These are phyloP conservation scores for Leccinum boreale DNA, from an alignment of 768 basidiomycete genomes.

Conservation along the genomic window DNA sequence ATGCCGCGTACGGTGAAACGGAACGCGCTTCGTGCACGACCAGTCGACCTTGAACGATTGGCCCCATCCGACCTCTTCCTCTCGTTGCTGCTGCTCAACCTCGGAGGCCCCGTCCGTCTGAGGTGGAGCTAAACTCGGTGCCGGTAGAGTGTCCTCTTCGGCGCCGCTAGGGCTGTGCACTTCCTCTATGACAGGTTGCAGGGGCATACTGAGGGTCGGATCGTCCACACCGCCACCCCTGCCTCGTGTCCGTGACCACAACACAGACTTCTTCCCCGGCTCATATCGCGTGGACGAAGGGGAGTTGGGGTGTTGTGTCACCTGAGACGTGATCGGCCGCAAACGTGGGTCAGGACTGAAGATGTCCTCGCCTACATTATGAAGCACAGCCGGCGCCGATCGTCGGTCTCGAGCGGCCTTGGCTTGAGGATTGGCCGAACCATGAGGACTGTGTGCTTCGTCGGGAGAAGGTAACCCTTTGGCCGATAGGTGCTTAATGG, in stretches of 20 bases:
- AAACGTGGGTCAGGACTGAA: conserved; percentile 28
- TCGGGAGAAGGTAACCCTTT: conserved; percentile 25
- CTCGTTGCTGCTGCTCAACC: conserved; percentile 10
- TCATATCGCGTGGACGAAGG: conserved; percentile 29
- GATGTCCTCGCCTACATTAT: conserved; percentile 31
- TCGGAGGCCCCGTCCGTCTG: not conserved
- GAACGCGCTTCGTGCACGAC: conserved; percentile 66
- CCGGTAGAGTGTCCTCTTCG: conserved; percentile 17
- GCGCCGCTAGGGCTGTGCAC: not conserved
- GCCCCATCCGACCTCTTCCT: conserved; percentile 51
- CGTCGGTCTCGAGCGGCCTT: conserved; percentile 11
- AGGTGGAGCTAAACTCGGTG: not conserved
- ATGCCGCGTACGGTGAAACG: conserved; percentile 75
- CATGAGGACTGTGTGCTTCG: not conserved
- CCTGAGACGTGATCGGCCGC: conserved; percentile 7
- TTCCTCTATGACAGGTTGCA: conserved; percentile 27
- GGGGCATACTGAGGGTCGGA: conserved; percentile 5
- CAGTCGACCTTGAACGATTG: conserved; percentile 81
- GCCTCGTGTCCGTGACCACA: conserved; percentile 27
- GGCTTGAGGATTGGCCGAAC: not conserved
- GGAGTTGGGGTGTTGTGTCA: not conserved
- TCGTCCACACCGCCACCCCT: conserved; percentile 14
- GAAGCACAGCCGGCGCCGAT: conserved; percentile 56
- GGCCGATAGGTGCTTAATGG: conserved; percentile 36
- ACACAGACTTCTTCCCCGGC: conserved; percentile 40